Percentiles rank a stretch among this genome's conserved stretches.
Conservation (phyloP, 1,284 basidiomycete genomes). For the Coriolopsis trogii region DNA sequence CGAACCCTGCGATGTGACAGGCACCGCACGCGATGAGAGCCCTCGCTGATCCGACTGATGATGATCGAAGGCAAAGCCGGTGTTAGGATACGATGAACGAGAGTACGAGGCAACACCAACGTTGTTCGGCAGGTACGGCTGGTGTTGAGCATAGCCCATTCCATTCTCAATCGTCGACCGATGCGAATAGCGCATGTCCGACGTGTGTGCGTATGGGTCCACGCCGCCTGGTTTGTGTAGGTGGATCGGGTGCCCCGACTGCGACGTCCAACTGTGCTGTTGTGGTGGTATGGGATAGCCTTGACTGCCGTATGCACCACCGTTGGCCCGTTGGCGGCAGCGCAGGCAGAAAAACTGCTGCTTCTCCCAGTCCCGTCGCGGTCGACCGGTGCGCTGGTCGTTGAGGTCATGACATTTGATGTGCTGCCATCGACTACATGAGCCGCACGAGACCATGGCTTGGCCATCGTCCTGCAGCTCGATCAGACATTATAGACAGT, state of each 20-base stretch:
- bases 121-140: conserved; percentile 10
- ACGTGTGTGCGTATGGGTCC: conserved; percentile 19
- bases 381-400: conserved; percentile 58
- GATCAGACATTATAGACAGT: conserved; percentile 4
- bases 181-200: conserved; percentile 23
- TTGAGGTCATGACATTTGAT: conserved; percentile 74
- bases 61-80: conserved; percentile 21
- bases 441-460: conserved; percentile 79
- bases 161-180: conserved; percentile 22
- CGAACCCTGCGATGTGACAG: conserved; percentile 5
- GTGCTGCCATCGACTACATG: conserved; percentile 84
- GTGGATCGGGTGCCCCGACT: conserved; percentile 10
- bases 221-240: conserved; percentile 16
- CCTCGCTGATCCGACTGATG: conserved; percentile 29
- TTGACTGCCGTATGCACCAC: conserved; percentile 11
- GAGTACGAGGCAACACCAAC: conserved; percentile 19
- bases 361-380: conserved; percentile 69
- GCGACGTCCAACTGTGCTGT: conserved; percentile 16
- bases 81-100: conserved; percentile 20
- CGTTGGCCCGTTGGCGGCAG: conserved; percentile 39
- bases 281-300: conserved; percentile 15
- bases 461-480: conserved; percentile 67
- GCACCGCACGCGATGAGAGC: conserved; percentile 15
- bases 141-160: conserved; percentile 20
- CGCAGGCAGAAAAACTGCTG: conserved; percentile 64